Base-by-base conservation (phyloP, 2,329 filamentous ascomycete species). In the Pseudopyricularia javanii region DNA sequence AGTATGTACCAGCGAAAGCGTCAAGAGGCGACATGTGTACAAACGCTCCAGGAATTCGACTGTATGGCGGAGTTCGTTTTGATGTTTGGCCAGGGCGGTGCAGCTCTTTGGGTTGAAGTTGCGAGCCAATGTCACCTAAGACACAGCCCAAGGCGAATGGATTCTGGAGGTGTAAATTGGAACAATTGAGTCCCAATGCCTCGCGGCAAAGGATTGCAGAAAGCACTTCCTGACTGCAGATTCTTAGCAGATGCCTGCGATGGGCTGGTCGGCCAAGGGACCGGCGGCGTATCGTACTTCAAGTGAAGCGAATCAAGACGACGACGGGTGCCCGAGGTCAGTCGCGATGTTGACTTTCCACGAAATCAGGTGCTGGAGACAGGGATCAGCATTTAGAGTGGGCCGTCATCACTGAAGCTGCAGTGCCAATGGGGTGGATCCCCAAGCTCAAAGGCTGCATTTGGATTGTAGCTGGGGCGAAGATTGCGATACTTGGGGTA, bases 291-390 rank as follows among this genome's bases (percentile, higher is more conserved):
- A 22, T 45, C 12, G 40, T 45, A 20, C 20, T 24, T 24, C 40
- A 24, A 45, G 40, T 45, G 40, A 45, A 45, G 40, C 40, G 17
- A 24, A 45, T 20, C 9, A 24, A 20, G 24, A 24, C 40, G 40
- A 45, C 40, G 15, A 20, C 9, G 24, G 49, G 33, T 34, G 15
- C 34, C 17, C 34, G 49, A 56, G 51, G 50, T 52, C 12, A 15
- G 48, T 35, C 34, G 48, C 20, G 48, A 35, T 35, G 32, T 30
- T 20, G 15, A 45, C 40, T 45, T 45, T 45, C 40, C 26, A 54
- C 56, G 55, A 57, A 60, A 54, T 58, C 59, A 60, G 57, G 59
- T 60, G 57, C 58, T 49, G 52, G 56, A 56, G 52, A 55, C 51
- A 50, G 30, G 48, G 48, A 33, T 49, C 30, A 24, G n/a, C 30